Evolutionary conservation across 495 filamentous ascomycete species (phyloP).

Genomic region (Xylaria curta): DNA sequence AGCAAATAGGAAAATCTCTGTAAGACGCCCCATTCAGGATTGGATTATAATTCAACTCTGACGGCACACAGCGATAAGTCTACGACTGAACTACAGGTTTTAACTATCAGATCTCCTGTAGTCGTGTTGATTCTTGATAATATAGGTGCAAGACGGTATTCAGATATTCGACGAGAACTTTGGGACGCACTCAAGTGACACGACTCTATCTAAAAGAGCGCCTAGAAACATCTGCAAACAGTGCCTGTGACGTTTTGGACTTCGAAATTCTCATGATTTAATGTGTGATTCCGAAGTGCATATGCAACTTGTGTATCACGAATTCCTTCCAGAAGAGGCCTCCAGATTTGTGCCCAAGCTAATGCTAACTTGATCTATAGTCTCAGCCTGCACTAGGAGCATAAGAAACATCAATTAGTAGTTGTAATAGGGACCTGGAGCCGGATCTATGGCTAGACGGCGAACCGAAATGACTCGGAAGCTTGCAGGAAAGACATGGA

Average conservation of each 20-base stretch:
- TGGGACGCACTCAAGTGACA: not conserved
- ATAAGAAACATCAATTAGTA: not conserved
- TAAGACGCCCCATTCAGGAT: not conserved
- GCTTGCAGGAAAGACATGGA: not conserved
- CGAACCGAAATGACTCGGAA: constrained; percentile 18
- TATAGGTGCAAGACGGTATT: not conserved
- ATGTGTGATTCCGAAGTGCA: not conserved
- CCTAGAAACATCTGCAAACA: not conserved
- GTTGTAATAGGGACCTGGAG: not conserved
- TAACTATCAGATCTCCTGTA: not conserved
- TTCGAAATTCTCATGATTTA: not conserved
- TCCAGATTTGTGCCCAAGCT: not conserved
- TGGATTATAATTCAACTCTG: not conserved
- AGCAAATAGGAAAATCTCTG: constrained; percentile 1
- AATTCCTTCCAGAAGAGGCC: constrained; percentile 15
- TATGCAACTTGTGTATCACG: not conserved
- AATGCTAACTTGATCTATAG: not conserved
- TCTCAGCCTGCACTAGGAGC: not conserved
- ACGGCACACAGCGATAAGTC: constrained; percentile 5
- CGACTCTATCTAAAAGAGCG: not conserved
- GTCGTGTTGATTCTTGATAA: not conserved
- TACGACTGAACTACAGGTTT: not conserved
- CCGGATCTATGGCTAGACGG: not conserved
- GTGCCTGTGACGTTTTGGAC: not conserved
- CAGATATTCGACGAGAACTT: not conserved